Conservation (phyloP, 495 filamentous ascomycete species). For the Talaromyces wortmannii region DNA sequence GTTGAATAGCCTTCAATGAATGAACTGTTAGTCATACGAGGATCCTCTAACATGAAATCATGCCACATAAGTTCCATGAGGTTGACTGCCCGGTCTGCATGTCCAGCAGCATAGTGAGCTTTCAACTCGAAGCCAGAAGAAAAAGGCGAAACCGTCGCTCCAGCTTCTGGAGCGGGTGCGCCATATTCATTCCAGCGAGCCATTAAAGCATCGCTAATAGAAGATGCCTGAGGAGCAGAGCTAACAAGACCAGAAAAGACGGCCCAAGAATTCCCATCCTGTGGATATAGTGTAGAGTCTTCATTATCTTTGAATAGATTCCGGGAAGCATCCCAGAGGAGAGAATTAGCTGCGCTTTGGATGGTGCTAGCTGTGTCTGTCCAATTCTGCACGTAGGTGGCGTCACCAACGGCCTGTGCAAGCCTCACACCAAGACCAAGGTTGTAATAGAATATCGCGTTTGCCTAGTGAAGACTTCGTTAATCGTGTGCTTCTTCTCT, state of each 20-base stretch:
- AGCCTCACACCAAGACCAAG: conserved; percentile 20
- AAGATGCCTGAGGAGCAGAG: neutral
- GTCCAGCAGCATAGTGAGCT: conserved; percentile 39
- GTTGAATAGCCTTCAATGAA: conserved; percentile 53
- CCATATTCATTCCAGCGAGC: conserved; percentile 47
- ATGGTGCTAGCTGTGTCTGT: conserved; percentile 9
- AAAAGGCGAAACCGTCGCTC: conserved; percentile 50
- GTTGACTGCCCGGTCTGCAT: conserved; percentile 37
- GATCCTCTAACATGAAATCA: conserved; percentile 51
- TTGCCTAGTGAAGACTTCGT: conserved; percentile 16
- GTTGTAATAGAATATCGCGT: conserved; percentile 27
- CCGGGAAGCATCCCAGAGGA: conserved; percentile 22
- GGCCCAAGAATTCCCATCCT: conserved; percentile 42
- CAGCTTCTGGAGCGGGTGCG: conserved; percentile 49
- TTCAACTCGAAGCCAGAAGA: conserved; percentile 50
- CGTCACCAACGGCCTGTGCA: conserved; percentile 16
- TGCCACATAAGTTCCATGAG: conserved; percentile 45
- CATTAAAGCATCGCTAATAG: conserved; percentile 34
- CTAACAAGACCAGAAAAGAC: conserved; percentile 26
- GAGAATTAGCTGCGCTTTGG: conserved; percentile 20
- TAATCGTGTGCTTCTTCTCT: too few relatives aligned
- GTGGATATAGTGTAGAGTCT: conserved; percentile 31
- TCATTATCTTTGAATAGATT: conserved; percentile 28
- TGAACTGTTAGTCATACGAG: conserved; percentile 52
- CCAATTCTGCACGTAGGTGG: conserved; percentile 11